A percentile compares a stretch with the other conserved stretches of the same genome.
Evolutionary conservation across 129 eudicot genomes (phyloP).

Genomic region (Escallonia herrerae): DNA sequence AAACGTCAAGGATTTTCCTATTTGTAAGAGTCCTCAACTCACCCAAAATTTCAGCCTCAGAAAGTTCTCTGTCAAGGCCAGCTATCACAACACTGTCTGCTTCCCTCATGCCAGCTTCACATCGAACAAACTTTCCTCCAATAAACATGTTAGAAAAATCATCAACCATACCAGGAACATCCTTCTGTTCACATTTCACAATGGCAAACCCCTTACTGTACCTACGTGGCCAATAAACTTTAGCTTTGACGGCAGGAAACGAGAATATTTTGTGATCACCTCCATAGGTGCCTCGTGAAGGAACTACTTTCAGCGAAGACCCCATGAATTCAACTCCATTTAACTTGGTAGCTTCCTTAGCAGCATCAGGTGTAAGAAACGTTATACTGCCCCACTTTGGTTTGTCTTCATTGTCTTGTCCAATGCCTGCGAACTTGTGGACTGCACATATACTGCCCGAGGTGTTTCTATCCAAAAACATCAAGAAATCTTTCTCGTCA

Average conservation of each 20-base stretch:
- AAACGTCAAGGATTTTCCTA: slow-evolving; percentile 45
- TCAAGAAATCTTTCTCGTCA: slow-evolving; percentile 62
- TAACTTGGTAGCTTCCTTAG: slow-evolving; percentile 41
- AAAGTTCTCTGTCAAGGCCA: slow-evolving; percentile 45
- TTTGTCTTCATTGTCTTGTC: slow-evolving; percentile 45
- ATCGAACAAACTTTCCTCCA: slow-evolving; percentile 29
- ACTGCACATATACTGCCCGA: slow-evolving; percentile 54
- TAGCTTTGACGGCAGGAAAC: slow-evolving; percentile 66
- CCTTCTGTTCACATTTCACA: slow-evolving; percentile 40
- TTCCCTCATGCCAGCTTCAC: slow-evolving; percentile 28
- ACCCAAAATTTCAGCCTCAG: slow-evolving; percentile 51
- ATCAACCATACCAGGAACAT: slow-evolving; percentile 35
- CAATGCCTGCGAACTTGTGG: slow-evolving; percentile 35
- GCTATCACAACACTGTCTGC: slow-evolving; percentile 37
- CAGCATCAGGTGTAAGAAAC: slow-evolving; percentile 74
- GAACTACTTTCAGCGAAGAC: slow-evolving; percentile 31
- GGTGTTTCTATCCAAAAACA: slow-evolving; percentile 36
- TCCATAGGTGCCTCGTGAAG: slow-evolving; percentile 36
- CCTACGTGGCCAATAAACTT: slow-evolving; percentile 86
- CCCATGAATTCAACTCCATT: slow-evolving; percentile 30
- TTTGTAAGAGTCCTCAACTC: slow-evolving; percentile 35
- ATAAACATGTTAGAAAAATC: slow-evolving; percentile 45
- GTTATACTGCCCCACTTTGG: slow-evolving; percentile 83
- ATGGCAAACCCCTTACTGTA: slow-evolving; percentile 54
- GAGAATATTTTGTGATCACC: slow-evolving; percentile 48